Conservation (phyloP, 1,284 basidiomycete species). For the Marasmius sp. region DNA sequence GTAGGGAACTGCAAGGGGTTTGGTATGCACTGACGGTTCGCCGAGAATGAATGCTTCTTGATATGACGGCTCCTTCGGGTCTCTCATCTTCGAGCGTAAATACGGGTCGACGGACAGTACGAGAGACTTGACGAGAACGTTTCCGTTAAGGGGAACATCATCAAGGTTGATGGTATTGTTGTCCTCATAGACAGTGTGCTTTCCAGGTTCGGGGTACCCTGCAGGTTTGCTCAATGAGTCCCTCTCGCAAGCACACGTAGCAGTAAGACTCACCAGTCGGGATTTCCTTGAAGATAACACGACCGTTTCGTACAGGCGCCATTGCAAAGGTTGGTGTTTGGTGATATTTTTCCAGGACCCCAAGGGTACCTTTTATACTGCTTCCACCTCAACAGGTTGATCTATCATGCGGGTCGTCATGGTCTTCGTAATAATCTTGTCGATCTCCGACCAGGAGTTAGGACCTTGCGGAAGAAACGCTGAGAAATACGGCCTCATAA, state of each 20-base stretch:
- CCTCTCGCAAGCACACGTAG: background rate
- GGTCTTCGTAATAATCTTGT: no score
- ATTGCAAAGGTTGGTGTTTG: conserved; percentile 12
- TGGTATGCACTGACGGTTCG: background rate
- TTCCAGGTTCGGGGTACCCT: conserved; percentile 49
- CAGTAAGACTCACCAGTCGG: conserved; percentile 24
- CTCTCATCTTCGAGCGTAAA: conserved; percentile 42
- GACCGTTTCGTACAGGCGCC: conserved; percentile 32
- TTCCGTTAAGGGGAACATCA: conserved; percentile 47
- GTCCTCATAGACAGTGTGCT: conserved; percentile 47
- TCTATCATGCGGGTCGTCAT: no score
- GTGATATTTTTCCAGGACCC: no score
- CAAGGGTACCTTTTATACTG: no score
- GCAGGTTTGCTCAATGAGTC: background rate
- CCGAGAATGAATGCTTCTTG: conserved; percentile 14
- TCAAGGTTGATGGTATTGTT: conserved; percentile 51
- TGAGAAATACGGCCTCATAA: no score
- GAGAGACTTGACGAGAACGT: conserved; percentile 49
- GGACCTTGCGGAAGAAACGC: no score
- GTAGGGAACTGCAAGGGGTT: background rate
- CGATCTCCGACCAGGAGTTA: no score
- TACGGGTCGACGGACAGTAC: conserved; percentile 52
- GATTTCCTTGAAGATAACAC: conserved; percentile 35
- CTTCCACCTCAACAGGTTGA: no score
- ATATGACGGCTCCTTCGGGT: conserved; percentile 24